Evolutionary conservation across 140 eudicot genomes (phyloP).

Genomic region (Erigeron philadelphicus): DNA sequence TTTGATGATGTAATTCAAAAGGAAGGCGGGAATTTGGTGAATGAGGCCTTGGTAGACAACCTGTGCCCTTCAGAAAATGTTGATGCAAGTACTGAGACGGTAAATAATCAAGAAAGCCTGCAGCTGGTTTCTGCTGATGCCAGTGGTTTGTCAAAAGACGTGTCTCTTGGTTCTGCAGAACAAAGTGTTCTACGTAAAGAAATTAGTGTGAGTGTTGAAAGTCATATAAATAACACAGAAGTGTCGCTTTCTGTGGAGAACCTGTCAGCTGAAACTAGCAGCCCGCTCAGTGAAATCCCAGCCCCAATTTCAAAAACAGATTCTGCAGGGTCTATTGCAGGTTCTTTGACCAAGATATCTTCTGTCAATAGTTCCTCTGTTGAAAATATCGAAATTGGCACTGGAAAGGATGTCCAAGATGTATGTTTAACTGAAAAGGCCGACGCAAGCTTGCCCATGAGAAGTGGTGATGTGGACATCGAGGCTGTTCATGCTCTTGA

Average conservation of each 20-base stretch:
- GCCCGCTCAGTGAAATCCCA: constrained; percentile 16
- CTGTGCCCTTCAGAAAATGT: constrained; percentile 17
- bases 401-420: constrained; percentile 31
- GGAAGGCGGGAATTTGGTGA: constrained; percentile 20
- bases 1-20: constrained; percentile 28
- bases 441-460: constrained; percentile 21
- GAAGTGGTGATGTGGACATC: constrained; percentile 23
- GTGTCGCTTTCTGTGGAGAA: constrained; percentile 9
- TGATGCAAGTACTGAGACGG: constrained; percentile 16
- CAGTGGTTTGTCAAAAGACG: constrained; percentile 20
- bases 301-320: background rate
- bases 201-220: constrained; percentile 25
- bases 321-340: constrained; percentile 28
- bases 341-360: constrained; percentile 20
- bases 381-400: constrained; percentile 22
- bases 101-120: constrained; percentile 12
- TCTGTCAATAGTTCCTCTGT: constrained; percentile 15
- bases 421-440: constrained; percentile 25
- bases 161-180: constrained; percentile 21
- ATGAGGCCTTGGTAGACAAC: constrained; percentile 26
- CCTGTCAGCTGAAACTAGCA: constrained; percentile 24
- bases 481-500: constrained; percentile 26
- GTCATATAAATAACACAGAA: background rate
- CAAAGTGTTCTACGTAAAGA: constrained; percentile 18
- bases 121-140: constrained; percentile 26